phyloP scores from a whole-genome alignment of 768 basidiomycete species.

The Lactifluus piperatus region DNA sequence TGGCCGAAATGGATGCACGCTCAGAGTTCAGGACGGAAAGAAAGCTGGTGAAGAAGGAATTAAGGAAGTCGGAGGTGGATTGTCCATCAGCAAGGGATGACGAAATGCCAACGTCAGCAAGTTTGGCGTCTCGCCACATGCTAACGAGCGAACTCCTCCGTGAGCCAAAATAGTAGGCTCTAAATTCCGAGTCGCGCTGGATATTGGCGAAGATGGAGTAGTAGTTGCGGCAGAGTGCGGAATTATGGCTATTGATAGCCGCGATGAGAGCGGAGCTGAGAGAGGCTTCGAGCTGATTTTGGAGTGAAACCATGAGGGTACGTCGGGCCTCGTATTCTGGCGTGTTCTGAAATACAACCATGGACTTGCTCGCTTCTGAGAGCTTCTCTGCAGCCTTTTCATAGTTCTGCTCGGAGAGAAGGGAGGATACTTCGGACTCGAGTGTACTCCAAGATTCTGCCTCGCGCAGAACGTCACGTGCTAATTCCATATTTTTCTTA shows the following conservation, averaged over 20 bases:
- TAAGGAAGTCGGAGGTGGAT: slow-evolving; percentile 58
- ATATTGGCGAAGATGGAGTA: slow-evolving; percentile 86
- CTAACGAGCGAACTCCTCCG: slow-evolving; percentile 55
- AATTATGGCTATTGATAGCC: slow-evolving; percentile 74
- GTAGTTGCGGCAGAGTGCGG: slow-evolving; percentile 64
- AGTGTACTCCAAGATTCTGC: slow-evolving; percentile 96
- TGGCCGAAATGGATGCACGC: slow-evolving; percentile 61
- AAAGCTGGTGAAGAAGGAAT: slow-evolving; percentile 66
- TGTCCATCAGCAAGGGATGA: slow-evolving; percentile 26
- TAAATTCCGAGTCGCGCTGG: slow-evolving; percentile 85
- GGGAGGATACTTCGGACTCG: slow-evolving; percentile 82
- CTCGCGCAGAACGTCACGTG: slow-evolving; percentile 83
- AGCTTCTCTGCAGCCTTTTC: slow-evolving; percentile 88
- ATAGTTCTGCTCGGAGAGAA: slow-evolving; percentile 73
- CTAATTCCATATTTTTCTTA: slow-evolving; percentile 79
- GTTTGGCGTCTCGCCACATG: slow-evolving; percentile 54
- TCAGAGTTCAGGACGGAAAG: slow-evolving; percentile 60
- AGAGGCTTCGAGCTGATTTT: slow-evolving; percentile 92
- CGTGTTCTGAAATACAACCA: slow-evolving; percentile 90
- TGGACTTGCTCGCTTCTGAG: slow-evolving; percentile 79
- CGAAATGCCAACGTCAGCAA: slow-evolving; percentile 43
- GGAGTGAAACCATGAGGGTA: slow-evolving; percentile 80
- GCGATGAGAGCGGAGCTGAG: slow-evolving; percentile 85
- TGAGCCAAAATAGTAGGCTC: slow-evolving; percentile 89
- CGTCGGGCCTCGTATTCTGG: slow-evolving; percentile 84